Evolutionary conservation across 2,329 filamentous ascomycete species (phyloP).

Genomic region (Domatiomyces catenatus): DNA sequence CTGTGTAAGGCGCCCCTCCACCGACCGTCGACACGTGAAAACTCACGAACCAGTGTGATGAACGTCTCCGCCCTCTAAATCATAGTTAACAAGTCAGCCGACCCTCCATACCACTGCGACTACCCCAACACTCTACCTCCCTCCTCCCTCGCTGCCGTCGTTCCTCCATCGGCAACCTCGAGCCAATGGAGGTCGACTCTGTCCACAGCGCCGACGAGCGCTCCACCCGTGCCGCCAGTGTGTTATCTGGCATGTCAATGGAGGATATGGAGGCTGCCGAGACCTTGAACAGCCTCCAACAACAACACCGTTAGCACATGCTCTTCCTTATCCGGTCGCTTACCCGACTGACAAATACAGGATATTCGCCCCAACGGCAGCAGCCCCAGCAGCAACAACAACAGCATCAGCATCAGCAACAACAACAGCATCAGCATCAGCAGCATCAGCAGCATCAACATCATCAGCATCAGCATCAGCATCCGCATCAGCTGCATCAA

Average conservation of each 20-base stretch:
- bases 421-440: background rate
- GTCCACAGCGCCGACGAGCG: conserved; percentile 24
- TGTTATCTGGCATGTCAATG: conserved; percentile 27
- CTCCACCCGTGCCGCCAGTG: conserved; percentile 29
- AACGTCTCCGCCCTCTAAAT: conserved; percentile 26
- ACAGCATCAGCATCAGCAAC: background rate
- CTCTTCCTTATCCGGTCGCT: conserved; percentile 2
- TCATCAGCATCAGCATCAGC: background rate
- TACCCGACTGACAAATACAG: conserved; percentile 5
- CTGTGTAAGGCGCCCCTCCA: background rate
- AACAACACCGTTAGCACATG: conserved; percentile 18
- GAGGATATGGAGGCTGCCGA: conserved; percentile 49
- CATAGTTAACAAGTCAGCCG: conserved; percentile 92
- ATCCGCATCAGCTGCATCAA: conserved; percentile 5
- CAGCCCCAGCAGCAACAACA: background rate
- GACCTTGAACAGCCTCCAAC: conserved; percentile 57
- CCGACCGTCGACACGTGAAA: background rate
- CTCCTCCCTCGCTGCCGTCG: conserved; percentile 12
- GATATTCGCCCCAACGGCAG: conserved; percentile 15
- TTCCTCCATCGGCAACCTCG: conserved; percentile 8
- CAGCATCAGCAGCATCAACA: background rate
- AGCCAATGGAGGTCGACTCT: conserved; percentile 26
- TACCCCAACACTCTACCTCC: conserved; percentile 8
- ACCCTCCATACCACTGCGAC: conserved; percentile 76
- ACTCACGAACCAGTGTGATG: background rate